Conservation (phyloP, 2,329 filamentous ascomycete genomes). For the Lachnellula arida region DNA sequence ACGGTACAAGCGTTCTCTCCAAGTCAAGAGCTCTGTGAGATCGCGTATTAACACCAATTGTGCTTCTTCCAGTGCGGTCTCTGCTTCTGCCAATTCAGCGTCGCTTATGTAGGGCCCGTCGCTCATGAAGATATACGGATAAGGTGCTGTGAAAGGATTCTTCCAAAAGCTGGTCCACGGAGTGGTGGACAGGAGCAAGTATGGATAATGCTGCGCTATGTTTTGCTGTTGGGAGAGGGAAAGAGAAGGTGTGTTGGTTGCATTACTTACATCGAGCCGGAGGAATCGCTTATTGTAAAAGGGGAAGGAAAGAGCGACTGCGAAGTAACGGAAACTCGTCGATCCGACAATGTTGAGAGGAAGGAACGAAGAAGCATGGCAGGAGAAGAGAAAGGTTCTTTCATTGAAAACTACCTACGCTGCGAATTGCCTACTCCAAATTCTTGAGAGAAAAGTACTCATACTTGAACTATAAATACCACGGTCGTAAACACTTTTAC, state of each 20-base stretch:
- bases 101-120: neutral
- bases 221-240: constrained; percentile 1
- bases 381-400: neutral
- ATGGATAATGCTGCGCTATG: constrained; percentile 10
- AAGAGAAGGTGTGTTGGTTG: neutral
- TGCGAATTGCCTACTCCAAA: neutral
- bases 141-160: neutral
- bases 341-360: neutral
- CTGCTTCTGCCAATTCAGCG: no score
- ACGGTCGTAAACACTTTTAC: constrained; percentile 5
- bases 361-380: neutral
- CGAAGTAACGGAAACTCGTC: neutral
- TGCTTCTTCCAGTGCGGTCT: no score
- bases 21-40: no score
- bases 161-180: neutral
- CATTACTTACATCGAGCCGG: neutral
- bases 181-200: constrained; percentile 2
- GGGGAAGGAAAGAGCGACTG: neutral
- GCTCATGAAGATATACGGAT: constrained; percentile 1
- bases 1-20: no score
- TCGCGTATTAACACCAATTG: no score
- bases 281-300: neutral
- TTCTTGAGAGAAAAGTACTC: neutral
- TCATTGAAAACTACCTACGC: neutral
- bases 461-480: no score